Base-by-base conservation (phyloP, 73 alveolate genomes). In the Paramecium tetraurelia region DNA sequence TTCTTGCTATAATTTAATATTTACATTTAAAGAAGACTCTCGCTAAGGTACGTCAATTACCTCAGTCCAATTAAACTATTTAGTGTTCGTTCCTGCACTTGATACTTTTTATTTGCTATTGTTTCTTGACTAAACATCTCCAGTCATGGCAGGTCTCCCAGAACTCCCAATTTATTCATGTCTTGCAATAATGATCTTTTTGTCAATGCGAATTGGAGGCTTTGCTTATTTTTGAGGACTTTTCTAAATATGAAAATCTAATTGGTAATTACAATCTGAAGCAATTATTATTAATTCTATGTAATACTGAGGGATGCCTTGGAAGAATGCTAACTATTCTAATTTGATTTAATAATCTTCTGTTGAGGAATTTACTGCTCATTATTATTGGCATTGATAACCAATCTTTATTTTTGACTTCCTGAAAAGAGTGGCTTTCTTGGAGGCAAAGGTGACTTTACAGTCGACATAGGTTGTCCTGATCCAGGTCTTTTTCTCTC, bases 401-500 rank as follows among this genome's bases (percentile, higher is more conserved):
- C 21, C 14, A 53, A 18, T 18, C 69, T 53, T n/a, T 53, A 7
- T 53, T 53, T 53, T 18, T n/a, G 18, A 40, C 5, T 43, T 22
- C 76, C 70, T 5, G 90, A 80, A 48, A 40, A 48, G 29, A 43
- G 24, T 12, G 75, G 50, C 48, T 44, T 80, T 46, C 90, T 80
- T 2, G 76, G 57, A 43, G 90, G 76, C 21, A 80, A 35, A n/a
- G 90, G 90, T 9, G 75, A 80, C 24, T 48, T 80, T 2, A 80
- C 20, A 9, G 18, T 41, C 2, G 75, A 12, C 12, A 43, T 5
- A 46, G 76, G 90, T 24, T 80, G 20, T 44, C 76, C 90, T 10
- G 90, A 80, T 12, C 90, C 76, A 40, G 90, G 90, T 27, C 90
- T 41, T 80, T 43, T 41, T 35, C 29, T 40, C n/a, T 16, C 29